Evolutionary conservation across 371 early-diverging fungal genomes (phyloP).

Genomic region (Paraphysoderma sedebokerense): DNA sequence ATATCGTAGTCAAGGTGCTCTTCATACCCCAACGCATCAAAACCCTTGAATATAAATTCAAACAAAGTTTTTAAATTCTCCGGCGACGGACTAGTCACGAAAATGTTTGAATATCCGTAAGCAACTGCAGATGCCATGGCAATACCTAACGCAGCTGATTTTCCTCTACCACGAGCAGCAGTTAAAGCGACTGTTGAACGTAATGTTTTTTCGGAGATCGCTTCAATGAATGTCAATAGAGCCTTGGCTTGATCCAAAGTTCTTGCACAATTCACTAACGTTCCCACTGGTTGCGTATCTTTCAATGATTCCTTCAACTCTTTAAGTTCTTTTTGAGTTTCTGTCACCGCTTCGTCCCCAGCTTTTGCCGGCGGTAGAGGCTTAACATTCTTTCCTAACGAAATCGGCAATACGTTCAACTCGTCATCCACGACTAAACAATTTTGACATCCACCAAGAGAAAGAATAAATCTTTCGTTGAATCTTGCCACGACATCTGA

Average conservation of each 20-base stretch:
- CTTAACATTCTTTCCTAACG: slow-evolving; percentile 73
- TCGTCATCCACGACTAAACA: slow-evolving; percentile 94
- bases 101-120: slow-evolving; percentile 96
- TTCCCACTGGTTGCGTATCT: slow-evolving; percentile 75
- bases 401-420: slow-evolving; percentile 87
- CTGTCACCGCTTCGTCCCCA: slow-evolving; percentile 23
- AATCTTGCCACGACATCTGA: slow-evolving; percentile 89
- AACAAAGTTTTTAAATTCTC: slow-evolving; percentile 97
- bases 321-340: slow-evolving; percentile 50
- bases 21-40: slow-evolving; percentile 91
- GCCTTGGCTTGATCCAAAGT: slow-evolving; percentile 94
- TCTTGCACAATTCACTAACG: slow-evolving; percentile 54
- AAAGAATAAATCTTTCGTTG: slow-evolving; percentile 94
- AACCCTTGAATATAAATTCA: slow-evolving; percentile 91
- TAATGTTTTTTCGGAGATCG: slow-evolving; percentile 81
- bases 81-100: slow-evolving; percentile 94
- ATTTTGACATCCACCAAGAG: slow-evolving; percentile 73
- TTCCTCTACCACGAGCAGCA: slow-evolving; percentile 98
- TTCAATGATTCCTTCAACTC: slow-evolving; percentile 64
- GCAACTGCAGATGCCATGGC: slow-evolving; percentile 92
- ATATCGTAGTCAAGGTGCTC: slow-evolving; percentile 97
- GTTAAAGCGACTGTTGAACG: slow-evolving; percentile 86
- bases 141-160: slow-evolving; percentile 96
- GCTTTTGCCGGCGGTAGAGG: slow-evolving; percentile 27
- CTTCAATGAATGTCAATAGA: slow-evolving; percentile 83